Evolutionary conservation across 2,329 filamentous ascomycete genomes (phyloP), one percentile per base, ranked within the genome.

Genomic region (Colletotrichum zoysiae): DNA sequence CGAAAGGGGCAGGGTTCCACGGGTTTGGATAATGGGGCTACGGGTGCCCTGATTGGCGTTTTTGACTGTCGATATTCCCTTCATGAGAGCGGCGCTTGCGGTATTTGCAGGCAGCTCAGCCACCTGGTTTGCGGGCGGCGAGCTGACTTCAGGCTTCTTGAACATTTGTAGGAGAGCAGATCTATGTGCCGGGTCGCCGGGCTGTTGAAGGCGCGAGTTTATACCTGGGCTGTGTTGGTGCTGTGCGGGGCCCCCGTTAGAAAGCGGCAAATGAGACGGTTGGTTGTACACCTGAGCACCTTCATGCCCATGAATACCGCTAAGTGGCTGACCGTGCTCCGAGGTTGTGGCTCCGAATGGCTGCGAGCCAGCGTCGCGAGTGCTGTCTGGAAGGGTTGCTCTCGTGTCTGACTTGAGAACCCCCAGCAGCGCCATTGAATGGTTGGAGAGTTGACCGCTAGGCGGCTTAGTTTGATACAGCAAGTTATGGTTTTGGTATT

Each of bases 141-240:
- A 65, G 62, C 71, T 40, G 3, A 78, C 70, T 38, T 78, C 78
- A 14, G 78, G 74, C 73, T 84, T 84, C 72, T 87, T 88, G 78
- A 90, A 89, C 81, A 89, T 87, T 30, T 82, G 85, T 18, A 89
- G 79, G 26, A 89, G 79, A 9, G 85, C 81, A 23, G 82, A 84
- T 30, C 86, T 84, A 73, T 89, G 87, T 46, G 66, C 55, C 8
- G 70, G 59, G 48, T 70, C 66, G 30, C 63, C 79, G 77, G 58
- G 83, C 81, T 38, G 81, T 78, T 40, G 76, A 71, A 23, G 76
- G 73, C 16, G 69, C 44, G 51, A 71, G 65, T 60, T 74, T 50
- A 26, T 23, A 8, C 69, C 20, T 30, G 40, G 51, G 26, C 55
- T 70, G 18, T 40, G 18, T 33, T 64, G 55, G 9, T 58, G 46